A percentile compares a stretch with the other conserved stretches of the same genome.
Conservation (phyloP, 257 asterid genomes). For the Solanum pinnatisectum region DNA sequence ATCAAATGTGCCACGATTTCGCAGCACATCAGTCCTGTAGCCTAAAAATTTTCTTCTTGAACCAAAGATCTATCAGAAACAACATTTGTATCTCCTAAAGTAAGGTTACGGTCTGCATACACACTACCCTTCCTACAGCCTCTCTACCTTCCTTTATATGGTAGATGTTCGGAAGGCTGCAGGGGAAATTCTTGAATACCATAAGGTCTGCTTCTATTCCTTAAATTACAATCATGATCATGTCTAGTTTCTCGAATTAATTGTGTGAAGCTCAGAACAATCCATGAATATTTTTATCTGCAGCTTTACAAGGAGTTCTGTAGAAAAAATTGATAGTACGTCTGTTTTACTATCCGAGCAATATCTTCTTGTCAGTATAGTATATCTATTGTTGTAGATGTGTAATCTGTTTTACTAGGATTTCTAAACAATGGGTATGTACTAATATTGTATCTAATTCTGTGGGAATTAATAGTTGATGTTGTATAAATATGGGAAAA, state of each 20-base stretch:
- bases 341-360: not conserved
- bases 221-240: too few species aligned
- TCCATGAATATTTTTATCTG: too few species aligned
- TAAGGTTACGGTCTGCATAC: not conserved
- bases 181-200: constrained; percentile 89
- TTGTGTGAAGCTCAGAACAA: too few species aligned
- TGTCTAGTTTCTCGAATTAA: too few species aligned
- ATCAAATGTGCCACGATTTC: too few species aligned
- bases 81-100: not conserved
- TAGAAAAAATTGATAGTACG: too few species aligned
- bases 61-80: not conserved
- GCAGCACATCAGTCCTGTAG: too few species aligned
- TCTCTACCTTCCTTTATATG: constrained; percentile 63
- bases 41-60: not conserved
- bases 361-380: not conserved
- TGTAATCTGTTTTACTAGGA: not conserved
- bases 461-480: too few species aligned
- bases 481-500: not conserved
- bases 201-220: constrained; percentile 40
- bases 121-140: not conserved
- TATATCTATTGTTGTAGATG: not conserved
- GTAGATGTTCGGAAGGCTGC: constrained; percentile 92
- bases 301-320: too few species aligned
- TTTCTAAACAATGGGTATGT: not conserved
- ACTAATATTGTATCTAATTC: too few species aligned